phyloP scores from a whole-genome alignment of 805 yeast species.

The Saccharomycopsis olivae region DNA sequence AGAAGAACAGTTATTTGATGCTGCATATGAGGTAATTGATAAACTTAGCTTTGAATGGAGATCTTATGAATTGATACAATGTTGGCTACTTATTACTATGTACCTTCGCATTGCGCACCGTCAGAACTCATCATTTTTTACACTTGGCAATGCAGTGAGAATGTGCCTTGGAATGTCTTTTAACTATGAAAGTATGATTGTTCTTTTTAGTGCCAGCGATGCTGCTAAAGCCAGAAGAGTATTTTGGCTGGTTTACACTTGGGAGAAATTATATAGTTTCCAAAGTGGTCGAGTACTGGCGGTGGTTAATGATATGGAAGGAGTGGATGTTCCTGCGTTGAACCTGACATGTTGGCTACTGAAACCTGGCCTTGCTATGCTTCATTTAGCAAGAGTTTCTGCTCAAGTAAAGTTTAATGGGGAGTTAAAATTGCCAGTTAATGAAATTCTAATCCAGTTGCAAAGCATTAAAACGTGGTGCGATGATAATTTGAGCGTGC shows the following conservation, averaged over 20 bases:
- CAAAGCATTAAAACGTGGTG: constrained; percentile 19
- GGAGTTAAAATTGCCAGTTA: constrained; percentile 1
- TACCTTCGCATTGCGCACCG: constrained; percentile 35
- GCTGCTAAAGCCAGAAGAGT: constrained; percentile 37
- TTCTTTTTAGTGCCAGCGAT: constrained; percentile 26
- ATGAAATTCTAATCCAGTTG: constrained; percentile 18
- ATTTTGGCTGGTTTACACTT: constrained; percentile 44
- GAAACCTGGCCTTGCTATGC: constrained; percentile 34
- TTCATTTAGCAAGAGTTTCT: constrained; percentile 33
- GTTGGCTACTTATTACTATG: constrained; percentile 36
- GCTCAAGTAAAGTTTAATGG: constrained; percentile 22
- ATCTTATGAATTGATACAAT: constrained; percentile 38
- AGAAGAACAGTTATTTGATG: constrained; percentile 35
- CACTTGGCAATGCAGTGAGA: constrained; percentile 33
- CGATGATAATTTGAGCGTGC: neutral
- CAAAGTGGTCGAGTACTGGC: constrained; percentile 6
- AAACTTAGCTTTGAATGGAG: constrained; percentile 41
- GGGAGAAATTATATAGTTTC: constrained; percentile 38
- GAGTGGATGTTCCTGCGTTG: neutral
- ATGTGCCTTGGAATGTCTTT: constrained; percentile 37
- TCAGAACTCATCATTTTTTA: constrained; percentile 33
- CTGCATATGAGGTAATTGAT: constrained; percentile 29
- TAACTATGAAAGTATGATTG: constrained; percentile 24
- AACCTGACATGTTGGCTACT: constrained; percentile 31
- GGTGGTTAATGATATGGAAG: neutral